A percentile compares a stretch with the other conserved stretches of the same genome.
Evolutionary conservation across 2,329 filamentous ascomycete genomes (phyloP).

Genomic region (Exophiala bonariae): DNA sequence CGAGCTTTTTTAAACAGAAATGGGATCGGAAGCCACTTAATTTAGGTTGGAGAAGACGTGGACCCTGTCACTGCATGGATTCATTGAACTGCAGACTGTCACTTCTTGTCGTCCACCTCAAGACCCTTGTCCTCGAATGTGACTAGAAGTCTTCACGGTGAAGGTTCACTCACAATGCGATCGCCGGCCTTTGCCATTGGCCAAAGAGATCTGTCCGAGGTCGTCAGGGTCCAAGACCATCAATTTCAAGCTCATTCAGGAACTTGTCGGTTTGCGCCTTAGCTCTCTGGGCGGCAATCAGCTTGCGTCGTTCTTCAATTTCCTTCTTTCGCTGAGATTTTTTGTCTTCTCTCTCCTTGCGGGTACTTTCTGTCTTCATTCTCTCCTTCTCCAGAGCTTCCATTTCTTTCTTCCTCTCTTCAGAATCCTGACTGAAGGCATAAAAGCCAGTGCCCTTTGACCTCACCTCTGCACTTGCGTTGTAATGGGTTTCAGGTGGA

Average conservation of each 20-base stretch:
- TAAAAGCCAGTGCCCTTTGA: slow-evolving; percentile 91
- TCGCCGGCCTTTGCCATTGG: no score
- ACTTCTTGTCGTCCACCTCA: no score
- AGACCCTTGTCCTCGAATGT: no score
- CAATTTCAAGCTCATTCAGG: slow-evolving; percentile 52
- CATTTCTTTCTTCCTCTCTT: slow-evolving; percentile 71
- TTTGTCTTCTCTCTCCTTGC: slow-evolving; percentile 57
- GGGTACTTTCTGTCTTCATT: slow-evolving; percentile 65
- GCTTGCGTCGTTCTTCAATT: slow-evolving; percentile 59
- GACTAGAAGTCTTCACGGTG: no score
- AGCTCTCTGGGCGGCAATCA: slow-evolving; percentile 54
- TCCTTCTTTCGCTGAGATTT: slow-evolving; percentile 60
- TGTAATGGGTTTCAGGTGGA: slow-evolving; percentile 79
- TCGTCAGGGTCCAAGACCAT: slow-evolving; percentile 9
- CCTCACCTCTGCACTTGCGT: slow-evolving; percentile 78
- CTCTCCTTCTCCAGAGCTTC: slow-evolving; percentile 66
- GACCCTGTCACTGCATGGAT: no score
- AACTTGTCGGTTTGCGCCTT: slow-evolving; percentile 73
- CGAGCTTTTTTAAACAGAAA: no score
- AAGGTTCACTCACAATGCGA: no score
- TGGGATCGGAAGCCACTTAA: no score
- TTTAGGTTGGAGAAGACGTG: no score
- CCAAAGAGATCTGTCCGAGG: no score
- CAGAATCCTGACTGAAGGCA: slow-evolving; percentile 78
- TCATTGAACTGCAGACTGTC: no score